Percentiles rank a stretch among this genome's conserved stretches.
Conservation (phyloP, 345 rosid genomes). For the Pugionium dolabratum region DNA sequence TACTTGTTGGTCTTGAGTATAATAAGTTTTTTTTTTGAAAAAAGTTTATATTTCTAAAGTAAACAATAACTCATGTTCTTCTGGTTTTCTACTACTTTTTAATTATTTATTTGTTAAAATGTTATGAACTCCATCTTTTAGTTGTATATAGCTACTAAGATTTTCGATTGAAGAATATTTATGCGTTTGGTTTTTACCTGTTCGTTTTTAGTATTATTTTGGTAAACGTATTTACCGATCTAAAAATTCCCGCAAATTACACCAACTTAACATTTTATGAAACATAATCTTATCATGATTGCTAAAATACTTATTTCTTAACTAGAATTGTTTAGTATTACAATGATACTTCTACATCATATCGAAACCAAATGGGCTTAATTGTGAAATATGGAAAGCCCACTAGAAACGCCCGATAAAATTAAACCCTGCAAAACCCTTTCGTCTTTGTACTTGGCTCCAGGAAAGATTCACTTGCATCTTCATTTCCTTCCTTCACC, state of each 20-base stretch:
- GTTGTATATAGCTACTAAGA: slow-evolving; percentile 21
- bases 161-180: neutral
- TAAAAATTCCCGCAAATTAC: neutral
- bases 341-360: neutral
- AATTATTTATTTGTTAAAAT: neutral
- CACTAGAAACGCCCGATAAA: slow-evolving; percentile 26
- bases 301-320: neutral
- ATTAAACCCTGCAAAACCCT: slow-evolving; percentile 27
- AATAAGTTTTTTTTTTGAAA: neutral
- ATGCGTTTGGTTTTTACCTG: slow-evolving; percentile 1
- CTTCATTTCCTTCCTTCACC: slow-evolving; percentile 8
- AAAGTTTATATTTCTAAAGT: too few species aligned
- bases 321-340: neutral
- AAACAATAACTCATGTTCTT: neutral
- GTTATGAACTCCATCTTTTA: slow-evolving; percentile 1
- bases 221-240: too few species aligned
- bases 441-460: slow-evolving; percentile 20
- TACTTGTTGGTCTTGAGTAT: slow-evolving; percentile 16
- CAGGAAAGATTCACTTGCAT: slow-evolving; percentile 3
- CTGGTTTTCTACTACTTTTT: slow-evolving; percentile 2
- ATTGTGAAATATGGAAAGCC: neutral
- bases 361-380: slow-evolving; percentile 8
- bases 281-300: neutral
- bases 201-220: neutral
- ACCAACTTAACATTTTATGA: neutral